Conservation (phyloP, 2,329 filamentous ascomycete species). For the Colletotrichum lentis region DNA sequence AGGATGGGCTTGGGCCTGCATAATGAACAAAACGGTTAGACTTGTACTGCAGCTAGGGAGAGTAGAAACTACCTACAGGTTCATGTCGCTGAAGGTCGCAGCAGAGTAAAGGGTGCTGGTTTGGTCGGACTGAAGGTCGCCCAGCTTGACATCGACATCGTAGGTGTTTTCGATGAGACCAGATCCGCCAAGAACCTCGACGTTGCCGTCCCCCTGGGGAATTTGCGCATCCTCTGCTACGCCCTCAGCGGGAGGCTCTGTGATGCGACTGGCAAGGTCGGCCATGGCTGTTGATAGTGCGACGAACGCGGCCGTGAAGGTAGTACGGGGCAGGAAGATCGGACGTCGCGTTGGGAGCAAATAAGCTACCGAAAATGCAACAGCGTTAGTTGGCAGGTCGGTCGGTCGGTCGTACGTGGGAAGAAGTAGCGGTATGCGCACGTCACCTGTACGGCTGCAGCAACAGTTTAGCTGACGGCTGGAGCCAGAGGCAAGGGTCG, state of each 20-base stretch:
- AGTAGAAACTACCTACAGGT: conserved; percentile 68
- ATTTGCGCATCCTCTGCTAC: conserved; percentile 40
- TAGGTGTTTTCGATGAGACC: conserved; percentile 76
- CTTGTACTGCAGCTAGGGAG: not conserved
- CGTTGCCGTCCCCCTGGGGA: conserved; percentile 50
- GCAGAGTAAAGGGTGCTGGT: conserved; percentile 89
- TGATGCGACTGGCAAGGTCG: conserved; percentile 62
- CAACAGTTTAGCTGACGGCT: conserved; percentile 18
- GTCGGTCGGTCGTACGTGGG: not conserved
- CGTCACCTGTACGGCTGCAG: conserved; percentile 11
- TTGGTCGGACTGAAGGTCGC: conserved; percentile 84
- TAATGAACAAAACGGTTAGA: conserved; percentile 5
- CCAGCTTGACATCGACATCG: conserved; percentile 91
- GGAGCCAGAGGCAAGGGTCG: not conserved
- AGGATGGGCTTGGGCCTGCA: conserved; percentile 65
- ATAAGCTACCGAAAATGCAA: conserved; percentile 35
- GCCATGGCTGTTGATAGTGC: conserved; percentile 49
- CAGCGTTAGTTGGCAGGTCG: conserved; percentile 24
- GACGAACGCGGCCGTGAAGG: not conserved
- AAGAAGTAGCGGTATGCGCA: conserved; percentile 26
- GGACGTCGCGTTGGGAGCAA: conserved; percentile 27
- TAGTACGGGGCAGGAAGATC: conserved; percentile 18
- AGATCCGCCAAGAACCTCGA: conserved; percentile 55
- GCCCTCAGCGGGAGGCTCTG: conserved; percentile 50
- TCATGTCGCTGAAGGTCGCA: conserved; percentile 83